Evolutionary conservation across 2,329 filamentous ascomycete species (phyloP).

Genomic region (Aspergillaceae sp.): DNA sequence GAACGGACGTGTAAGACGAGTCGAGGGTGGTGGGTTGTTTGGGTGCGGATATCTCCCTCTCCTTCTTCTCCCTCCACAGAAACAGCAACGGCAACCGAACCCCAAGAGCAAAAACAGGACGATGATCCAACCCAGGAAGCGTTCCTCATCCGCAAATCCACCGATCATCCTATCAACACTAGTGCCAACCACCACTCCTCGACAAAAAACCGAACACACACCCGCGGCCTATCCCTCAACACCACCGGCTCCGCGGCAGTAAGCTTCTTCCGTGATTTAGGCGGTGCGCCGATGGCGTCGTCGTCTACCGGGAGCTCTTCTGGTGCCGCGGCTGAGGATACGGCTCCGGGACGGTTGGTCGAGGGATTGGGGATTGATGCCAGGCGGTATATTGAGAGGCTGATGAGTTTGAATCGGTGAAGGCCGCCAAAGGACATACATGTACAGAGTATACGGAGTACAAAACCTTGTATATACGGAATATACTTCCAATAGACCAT

Average conservation of each 20-base stretch:
- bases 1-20: slow-evolving; percentile 56
- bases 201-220: no score
- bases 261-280: slow-evolving; percentile 33
- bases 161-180: slow-evolving; percentile 27
- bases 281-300: slow-evolving; percentile 24
- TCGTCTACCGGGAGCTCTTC: background rate
- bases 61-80: slow-evolving; percentile 1
- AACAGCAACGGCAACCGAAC: background rate
- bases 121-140: slow-evolving; percentile 27
- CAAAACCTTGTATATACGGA: background rate
- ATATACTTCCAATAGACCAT: background rate
- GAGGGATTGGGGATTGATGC: slow-evolving; percentile 42
- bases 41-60: slow-evolving; percentile 45
- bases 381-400: slow-evolving; percentile 38
- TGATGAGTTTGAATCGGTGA: slow-evolving; percentile 37
- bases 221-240: no score
- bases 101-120: no score
- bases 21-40: slow-evolving; percentile 60
- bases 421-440: no score
- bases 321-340: slow-evolving; percentile 13
- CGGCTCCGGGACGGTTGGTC: slow-evolving; percentile 28
- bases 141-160: slow-evolving; percentile 39
- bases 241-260: background rate
- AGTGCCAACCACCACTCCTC: no score
- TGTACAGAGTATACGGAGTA: background rate